Base-by-base conservation (phyloP, 768 basidiomycete species). In the Suillus spraguei region DNA sequence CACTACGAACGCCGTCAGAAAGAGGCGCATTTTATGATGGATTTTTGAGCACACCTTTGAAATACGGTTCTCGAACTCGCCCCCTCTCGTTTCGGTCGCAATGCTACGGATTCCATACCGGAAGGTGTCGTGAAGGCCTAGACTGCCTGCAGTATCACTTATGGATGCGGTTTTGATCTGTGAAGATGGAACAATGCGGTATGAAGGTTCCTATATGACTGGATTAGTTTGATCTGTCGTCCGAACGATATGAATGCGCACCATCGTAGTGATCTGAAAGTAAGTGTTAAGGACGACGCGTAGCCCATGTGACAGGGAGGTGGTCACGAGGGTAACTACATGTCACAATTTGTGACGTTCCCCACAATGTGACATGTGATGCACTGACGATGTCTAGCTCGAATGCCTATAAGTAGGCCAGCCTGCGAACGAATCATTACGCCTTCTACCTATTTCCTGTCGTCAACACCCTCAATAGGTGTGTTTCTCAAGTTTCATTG, bases 91-190 rank as follows among this genome's bases (percentile, higher is more conserved):
- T 69, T 95, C 90, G 22, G 89, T 83, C 0, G 91, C 90, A 65
- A 98, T 83, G 69, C 83, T 93, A 64, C 91, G 86, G 24, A 89
- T 87, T 4, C 97, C 97, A 77, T 96, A 87, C 59, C 86, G 83
- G 61, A 99, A 83, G 4, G 92, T 87, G 74, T 98, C 95, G 74
- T 97, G 97, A 2, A 95, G 81, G 46, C 95, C 96, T 60, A 93
- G 79, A 66, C 82, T 82, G 76, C 90, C 91, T 60, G 86, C 83
- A 7, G 87, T 93, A 73, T 87, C 83, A 64, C 83, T 76, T 53
- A 91, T 71, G 5, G 91, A 86, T 2, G 89, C 91, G 14, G 83
- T 78, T 75, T 89, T 87, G 58, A 82, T 71, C 47, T 76, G 71
- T 60, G 72, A 68, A 7, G 81, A 75, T 17, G 93, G 93, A 2